Percentiles rank a stretch among this genome's conserved stretches.
phyloP scores from a whole-genome alignment of 1,284 basidiomycete species.

The Filobasidium uniguttulatum region DNA sequence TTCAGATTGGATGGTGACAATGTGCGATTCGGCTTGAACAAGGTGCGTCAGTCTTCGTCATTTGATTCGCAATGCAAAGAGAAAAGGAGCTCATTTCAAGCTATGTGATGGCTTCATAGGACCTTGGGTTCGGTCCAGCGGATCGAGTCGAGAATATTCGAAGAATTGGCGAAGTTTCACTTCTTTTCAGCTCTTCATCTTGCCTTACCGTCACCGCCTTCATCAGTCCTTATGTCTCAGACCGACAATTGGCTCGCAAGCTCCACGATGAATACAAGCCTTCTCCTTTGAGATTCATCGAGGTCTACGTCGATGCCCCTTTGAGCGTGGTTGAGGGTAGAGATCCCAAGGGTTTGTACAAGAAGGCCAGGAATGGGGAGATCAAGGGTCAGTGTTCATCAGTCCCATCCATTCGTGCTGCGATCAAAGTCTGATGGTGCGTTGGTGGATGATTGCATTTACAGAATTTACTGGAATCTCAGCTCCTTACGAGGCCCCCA shows the following conservation, averaged over 20 bases:
- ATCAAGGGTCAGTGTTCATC: constrained; percentile 86
- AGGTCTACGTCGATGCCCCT: constrained; percentile 90
- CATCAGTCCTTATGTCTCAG: constrained; percentile 91
- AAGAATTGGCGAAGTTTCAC: constrained; percentile 92
- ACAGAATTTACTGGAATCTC: constrained; percentile 95
- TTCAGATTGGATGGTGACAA: constrained; percentile 97
- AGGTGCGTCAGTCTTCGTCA: constrained; percentile 36
- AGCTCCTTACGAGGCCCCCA: constrained; percentile 88
- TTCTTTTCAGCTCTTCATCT: constrained; percentile 79
- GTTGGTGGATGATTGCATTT: not conserved
- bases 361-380: constrained; percentile 87
- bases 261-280: constrained; percentile 54
- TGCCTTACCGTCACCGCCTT: constrained; percentile 87
- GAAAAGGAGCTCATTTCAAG: not conserved
- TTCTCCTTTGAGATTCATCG: constrained; percentile 60
- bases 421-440: not conserved
- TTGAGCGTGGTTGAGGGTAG: constrained; percentile 75
- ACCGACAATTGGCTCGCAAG: constrained; percentile 69
- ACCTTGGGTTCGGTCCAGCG: constrained; percentile 89
- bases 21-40: constrained; percentile 91
- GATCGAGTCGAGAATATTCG: constrained; percentile 96
- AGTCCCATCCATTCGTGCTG: not conserved
- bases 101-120: too few species aligned
- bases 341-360: constrained; percentile 96
- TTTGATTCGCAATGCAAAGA: not conserved